These are phyloP conservation scores for Botryotinia calthae DNA, from an alignment of 2,329 filamentous ascomycete species.

Conservation along the genomic window DNA sequence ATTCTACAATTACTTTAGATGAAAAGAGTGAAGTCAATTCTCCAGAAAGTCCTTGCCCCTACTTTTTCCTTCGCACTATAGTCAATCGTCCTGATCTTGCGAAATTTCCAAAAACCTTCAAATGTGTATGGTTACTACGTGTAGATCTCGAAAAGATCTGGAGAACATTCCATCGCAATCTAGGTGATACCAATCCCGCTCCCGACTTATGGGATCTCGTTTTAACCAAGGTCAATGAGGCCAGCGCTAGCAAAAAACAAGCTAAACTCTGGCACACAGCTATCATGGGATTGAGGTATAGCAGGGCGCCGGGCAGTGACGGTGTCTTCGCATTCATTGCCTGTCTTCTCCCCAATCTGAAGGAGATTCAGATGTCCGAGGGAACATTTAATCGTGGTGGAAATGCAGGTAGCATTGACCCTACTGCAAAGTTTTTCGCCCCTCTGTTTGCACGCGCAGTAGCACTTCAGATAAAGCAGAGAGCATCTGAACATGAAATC, in stretches of 20 bases:
- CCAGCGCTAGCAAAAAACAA: background rate
- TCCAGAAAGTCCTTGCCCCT: background rate
- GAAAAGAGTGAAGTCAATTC: background rate
- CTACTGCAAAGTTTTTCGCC: background rate
- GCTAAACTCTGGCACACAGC: background rate
- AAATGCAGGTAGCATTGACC: background rate
- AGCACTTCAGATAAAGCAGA: background rate
- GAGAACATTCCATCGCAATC: background rate
- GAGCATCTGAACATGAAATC: background rate
- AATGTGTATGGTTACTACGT: background rate
- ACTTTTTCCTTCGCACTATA: background rate
- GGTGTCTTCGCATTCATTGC: background rate
- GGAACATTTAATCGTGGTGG: background rate
- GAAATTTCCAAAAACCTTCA: background rate
- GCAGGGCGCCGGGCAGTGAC: background rate
- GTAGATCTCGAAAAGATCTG: background rate
- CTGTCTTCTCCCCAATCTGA: constrained; percentile 1
- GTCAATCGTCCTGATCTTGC: constrained; percentile 4
- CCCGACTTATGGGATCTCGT: background rate
- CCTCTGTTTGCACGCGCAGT: background rate
- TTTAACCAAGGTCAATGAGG: background rate
- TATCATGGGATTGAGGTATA: background rate
- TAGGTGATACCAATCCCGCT: background rate
- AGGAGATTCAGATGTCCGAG: background rate
- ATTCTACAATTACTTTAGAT: background rate